These are phyloP conservation scores for Erythrophleum ivorense DNA, from an alignment of 331 rosid species.

Conservation along the genomic window DNA sequence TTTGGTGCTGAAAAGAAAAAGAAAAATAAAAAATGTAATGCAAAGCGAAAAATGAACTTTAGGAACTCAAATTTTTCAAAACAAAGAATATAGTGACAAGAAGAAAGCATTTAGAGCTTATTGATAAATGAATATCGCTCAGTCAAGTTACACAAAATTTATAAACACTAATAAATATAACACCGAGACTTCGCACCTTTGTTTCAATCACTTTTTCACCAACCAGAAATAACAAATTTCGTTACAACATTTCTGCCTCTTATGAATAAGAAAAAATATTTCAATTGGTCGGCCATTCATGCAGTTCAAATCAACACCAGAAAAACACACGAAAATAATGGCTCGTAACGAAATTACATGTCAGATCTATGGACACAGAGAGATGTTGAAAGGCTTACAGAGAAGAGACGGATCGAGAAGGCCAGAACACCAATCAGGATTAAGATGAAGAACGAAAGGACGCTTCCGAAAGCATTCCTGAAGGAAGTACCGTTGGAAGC, in stretches of 20 bases:
- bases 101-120: neutral
- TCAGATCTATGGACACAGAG: slow-evolving; percentile 49
- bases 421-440: slow-evolving; percentile 96
- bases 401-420: slow-evolving; percentile 97
- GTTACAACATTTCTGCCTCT: neutral
- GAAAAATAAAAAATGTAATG: neutral
- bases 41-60: neutral
- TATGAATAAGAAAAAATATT: slow-evolving; percentile 2
- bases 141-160: slow-evolving; percentile 14
- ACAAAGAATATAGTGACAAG: neutral
- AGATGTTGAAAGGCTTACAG: slow-evolving; percentile 61
- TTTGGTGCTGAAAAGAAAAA: neutral
- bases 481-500: slow-evolving; percentile 54
- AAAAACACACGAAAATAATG: slow-evolving; percentile 4
- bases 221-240: neutral
- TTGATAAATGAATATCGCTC: neutral
- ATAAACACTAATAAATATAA: neutral
- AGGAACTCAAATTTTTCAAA: neutral
- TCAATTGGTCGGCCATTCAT: slow-evolving; percentile 6
- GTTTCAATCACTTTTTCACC: neutral
- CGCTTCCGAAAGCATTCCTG: slow-evolving; percentile 87
- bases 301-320: slow-evolving; percentile 27
- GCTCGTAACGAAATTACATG: neutral
- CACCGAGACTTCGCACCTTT: slow-evolving; percentile 16
- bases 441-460: slow-evolving; percentile 83